A percentile compares a stretch with the other conserved stretches of the same genome.
phyloP scores from a whole-genome alignment of 2,329 filamentous ascomycete genomes.

The Aspergillus piperis region DNA sequence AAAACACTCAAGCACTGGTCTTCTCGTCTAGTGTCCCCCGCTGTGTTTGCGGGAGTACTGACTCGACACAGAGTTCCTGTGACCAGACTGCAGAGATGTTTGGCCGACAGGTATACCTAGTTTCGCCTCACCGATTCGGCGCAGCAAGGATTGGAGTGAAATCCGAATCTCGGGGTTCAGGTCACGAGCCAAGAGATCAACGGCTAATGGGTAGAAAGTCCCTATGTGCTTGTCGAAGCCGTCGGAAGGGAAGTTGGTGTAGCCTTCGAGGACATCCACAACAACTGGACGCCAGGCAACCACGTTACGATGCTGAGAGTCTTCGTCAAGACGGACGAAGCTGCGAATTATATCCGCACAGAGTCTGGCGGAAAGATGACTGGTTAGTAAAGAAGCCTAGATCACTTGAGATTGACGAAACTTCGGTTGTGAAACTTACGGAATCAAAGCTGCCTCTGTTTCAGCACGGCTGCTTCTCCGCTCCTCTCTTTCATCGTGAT shows the following conservation, averaged over 20 bases:
- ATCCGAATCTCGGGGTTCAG: slow-evolving; percentile 75
- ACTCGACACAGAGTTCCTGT: slow-evolving; percentile 40
- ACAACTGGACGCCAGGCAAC: slow-evolving; percentile 96
- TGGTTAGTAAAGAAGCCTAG: background rate
- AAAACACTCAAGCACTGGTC: slow-evolving; percentile 12
- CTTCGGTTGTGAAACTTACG: slow-evolving; percentile 49
- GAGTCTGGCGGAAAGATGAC: slow-evolving; percentile 49
- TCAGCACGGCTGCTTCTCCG: slow-evolving; percentile 75
- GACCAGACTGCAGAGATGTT: slow-evolving; percentile 29
- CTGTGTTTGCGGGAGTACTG: slow-evolving; percentile 34
- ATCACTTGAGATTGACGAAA: background rate
- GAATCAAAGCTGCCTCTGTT: slow-evolving; percentile 88
- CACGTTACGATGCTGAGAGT: slow-evolving; percentile 95
- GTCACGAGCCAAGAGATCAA: slow-evolving; percentile 81
- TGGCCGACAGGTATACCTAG: slow-evolving; percentile 49
- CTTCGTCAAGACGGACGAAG: slow-evolving; percentile 86
- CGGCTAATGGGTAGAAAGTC: slow-evolving; percentile 81
- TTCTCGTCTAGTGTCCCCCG: slow-evolving; percentile 23
- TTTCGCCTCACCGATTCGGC: slow-evolving; percentile 77
- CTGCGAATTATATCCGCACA: slow-evolving; percentile 91
- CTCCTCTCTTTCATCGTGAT: slow-evolving; percentile 83
- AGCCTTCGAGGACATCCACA: slow-evolving; percentile 93
- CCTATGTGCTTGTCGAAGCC: slow-evolving; percentile 79
- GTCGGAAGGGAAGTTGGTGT: slow-evolving; percentile 75
- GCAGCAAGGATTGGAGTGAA: slow-evolving; percentile 74